Conservation (phyloP, 192 early-diverging fungal genomes). For the Cetraspora pellucida region DNA sequence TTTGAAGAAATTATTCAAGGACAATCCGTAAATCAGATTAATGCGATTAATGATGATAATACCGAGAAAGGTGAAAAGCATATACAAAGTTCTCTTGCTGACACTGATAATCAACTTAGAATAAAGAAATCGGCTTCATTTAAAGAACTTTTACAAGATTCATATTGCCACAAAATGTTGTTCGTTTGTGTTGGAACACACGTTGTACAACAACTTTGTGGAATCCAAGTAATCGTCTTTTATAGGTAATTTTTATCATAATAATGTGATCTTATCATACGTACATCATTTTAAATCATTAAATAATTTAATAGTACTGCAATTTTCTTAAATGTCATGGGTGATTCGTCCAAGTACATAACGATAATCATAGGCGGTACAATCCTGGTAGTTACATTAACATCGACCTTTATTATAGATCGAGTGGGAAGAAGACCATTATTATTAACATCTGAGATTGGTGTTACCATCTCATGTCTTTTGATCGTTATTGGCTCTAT, state of each 20-base stretch:
- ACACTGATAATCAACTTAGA: not conserved
- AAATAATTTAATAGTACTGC: conserved; percentile 51
- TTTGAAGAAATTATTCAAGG: conserved; percentile 63
- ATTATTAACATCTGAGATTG: conserved; percentile 61
- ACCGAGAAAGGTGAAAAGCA: not conserved
- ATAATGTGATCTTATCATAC: not conserved
- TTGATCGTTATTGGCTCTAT: not conserved
- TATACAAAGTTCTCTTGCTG: not conserved
- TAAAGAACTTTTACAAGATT: not conserved
- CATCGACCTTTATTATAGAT: conserved; percentile 66
- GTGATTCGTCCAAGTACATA: conserved; percentile 58
- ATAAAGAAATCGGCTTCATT: conserved; percentile 9
- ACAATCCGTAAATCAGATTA: conserved; percentile 14
- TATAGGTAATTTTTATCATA: conserved; percentile 47
- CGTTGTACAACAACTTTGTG: conserved; percentile 79
- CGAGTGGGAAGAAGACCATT: conserved; percentile 67
- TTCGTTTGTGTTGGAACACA: conserved; percentile 68
- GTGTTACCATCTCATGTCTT: conserved; percentile 59
- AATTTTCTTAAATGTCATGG: conserved; percentile 68
- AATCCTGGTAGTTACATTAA: conserved; percentile 63
- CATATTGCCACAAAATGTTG: conserved; percentile 57
- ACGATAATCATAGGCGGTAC: conserved; percentile 60
- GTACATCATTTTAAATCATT: not conserved
- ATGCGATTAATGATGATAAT: not conserved
- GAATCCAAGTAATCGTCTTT: conserved; percentile 85